Evolutionary conservation across 2,329 filamentous ascomycete genomes (phyloP).

Genomic region (Trichoderma asperellum): DNA sequence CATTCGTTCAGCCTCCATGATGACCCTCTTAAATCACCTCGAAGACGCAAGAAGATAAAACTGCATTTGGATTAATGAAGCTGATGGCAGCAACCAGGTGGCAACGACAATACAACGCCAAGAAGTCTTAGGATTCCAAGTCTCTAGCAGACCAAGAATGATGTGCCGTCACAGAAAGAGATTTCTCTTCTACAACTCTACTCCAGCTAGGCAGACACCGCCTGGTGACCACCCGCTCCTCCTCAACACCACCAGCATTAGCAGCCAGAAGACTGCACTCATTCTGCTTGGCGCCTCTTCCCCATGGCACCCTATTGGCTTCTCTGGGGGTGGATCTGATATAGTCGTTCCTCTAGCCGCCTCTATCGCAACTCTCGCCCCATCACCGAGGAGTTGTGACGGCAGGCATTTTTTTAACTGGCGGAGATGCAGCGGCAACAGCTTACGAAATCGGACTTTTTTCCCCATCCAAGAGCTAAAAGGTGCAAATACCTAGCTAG

Average conservation of each 20-base stretch:
- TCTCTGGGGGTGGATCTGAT: conserved; percentile 19
- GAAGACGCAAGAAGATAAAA: not conserved
- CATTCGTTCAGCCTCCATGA: conserved; percentile 11
- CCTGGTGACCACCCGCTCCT: conserved; percentile 9
- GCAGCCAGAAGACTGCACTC: conserved; percentile 4
- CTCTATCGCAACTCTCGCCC: conserved; percentile 18
- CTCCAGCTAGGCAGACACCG: conserved; percentile 2
- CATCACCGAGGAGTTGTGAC: conserved; percentile 7
- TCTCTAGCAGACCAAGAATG: not conserved
- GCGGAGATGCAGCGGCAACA: not conserved
- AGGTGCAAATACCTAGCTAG: not conserved
- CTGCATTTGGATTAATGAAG: conserved; percentile 3
- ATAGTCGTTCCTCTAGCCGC: conserved; percentile 15
- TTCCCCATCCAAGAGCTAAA: not conserved
- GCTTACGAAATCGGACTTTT: conserved; percentile 9
- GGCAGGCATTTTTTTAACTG: not conserved
- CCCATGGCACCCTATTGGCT: conserved; percentile 25
- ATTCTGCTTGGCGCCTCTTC: conserved; percentile 14
- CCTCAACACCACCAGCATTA: conserved; percentile 11
- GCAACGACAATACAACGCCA: conserved; percentile 1
- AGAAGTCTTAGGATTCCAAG: not conserved
- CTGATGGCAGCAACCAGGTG: not conserved
- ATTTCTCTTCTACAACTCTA: not conserved
- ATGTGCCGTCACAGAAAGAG: conserved; percentile 7
- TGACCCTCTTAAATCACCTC: not conserved